phyloP scores from a whole-genome alignment of 768 basidiomycete genomes.

The Mycena belliarum region DNA sequence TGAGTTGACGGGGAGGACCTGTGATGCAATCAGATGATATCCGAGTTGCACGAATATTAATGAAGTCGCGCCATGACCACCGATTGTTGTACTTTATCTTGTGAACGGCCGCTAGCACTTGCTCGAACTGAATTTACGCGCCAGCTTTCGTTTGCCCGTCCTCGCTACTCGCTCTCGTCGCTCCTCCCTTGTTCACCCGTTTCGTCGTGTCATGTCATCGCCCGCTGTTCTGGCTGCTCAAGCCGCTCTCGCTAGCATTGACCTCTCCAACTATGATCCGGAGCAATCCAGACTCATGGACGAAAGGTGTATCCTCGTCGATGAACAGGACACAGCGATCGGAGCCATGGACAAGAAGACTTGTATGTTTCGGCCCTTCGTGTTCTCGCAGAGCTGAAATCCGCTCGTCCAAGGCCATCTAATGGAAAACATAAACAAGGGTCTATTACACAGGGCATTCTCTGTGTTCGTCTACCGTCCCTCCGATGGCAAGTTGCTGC shows the following conservation, averaged over 20 bases:
- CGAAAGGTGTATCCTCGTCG: slow-evolving; percentile 90
- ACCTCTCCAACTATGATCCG: slow-evolving; percentile 83
- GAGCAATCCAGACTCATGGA: slow-evolving; percentile 96
- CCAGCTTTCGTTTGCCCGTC: neutral
- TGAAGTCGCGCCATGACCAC: neutral
- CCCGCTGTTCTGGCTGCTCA: slow-evolving; percentile 64
- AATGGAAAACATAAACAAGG: slow-evolving; percentile 95
- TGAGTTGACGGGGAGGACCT: neutral
- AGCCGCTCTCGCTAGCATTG: slow-evolving; percentile 69
- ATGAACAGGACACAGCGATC: slow-evolving; percentile 81
- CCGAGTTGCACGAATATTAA: neutral
- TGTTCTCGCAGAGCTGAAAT: slow-evolving; percentile 3
- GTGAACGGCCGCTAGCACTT: neutral
- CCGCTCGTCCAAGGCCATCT: slow-evolving; percentile 76
- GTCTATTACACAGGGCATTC: slow-evolving; percentile 95
- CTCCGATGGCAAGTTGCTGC: slow-evolving; percentile 86
- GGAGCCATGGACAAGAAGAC: slow-evolving; percentile 96
- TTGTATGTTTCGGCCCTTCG: slow-evolving; percentile 54
- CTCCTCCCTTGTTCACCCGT: neutral
- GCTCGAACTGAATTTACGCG: neutral
- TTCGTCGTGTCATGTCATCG: slow-evolving; percentile 44
- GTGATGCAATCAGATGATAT: neutral
- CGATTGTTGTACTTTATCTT: neutral
- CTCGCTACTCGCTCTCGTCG: neutral
- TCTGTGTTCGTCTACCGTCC: slow-evolving; percentile 97